phyloP scores from a whole-genome alignment of 768 basidiomycete genomes.

The Asterophora parasitica region DNA sequence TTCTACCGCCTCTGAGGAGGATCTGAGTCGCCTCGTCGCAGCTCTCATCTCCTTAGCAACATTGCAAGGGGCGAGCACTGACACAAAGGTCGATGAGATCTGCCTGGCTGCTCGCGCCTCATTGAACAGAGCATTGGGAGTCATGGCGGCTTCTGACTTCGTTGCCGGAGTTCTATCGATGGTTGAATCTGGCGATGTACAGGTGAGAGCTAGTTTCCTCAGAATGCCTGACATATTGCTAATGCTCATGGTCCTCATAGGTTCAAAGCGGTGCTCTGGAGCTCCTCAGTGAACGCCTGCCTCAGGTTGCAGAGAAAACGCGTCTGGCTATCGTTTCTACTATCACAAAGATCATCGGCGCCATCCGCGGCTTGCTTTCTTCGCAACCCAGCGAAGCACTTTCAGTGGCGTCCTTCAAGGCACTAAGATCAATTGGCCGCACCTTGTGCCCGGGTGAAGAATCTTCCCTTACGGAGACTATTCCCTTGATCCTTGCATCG shows the following conservation, averaged over 20 bases:
- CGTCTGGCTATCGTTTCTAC: slow-evolving; percentile 47
- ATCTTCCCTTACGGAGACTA: slow-evolving; percentile 45
- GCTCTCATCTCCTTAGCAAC: slow-evolving; percentile 45
- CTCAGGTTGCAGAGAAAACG: slow-evolving; percentile 48
- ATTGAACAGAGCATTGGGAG: slow-evolving; percentile 49
- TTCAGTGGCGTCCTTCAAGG: slow-evolving; percentile 47
- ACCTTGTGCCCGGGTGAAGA: slow-evolving; percentile 69
- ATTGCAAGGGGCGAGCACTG: slow-evolving; percentile 25
- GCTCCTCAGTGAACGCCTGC: slow-evolving; percentile 62
- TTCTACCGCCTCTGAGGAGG: slow-evolving; percentile 20
- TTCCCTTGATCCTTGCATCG: slow-evolving; percentile 54
- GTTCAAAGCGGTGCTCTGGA: slow-evolving; percentile 65
- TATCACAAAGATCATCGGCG: slow-evolving; percentile 49
- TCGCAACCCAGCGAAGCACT: slow-evolving; percentile 35
- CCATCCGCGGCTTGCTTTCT: slow-evolving; percentile 46
- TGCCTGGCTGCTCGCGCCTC: slow-evolving; percentile 42
- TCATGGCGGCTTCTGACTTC: slow-evolving; percentile 72
- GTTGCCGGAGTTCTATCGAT: slow-evolving; percentile 51
- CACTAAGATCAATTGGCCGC: slow-evolving; percentile 53
- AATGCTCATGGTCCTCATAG: slow-evolving; percentile 29
- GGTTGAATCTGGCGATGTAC: slow-evolving; percentile 45
- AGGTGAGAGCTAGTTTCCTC: slow-evolving; percentile 47
- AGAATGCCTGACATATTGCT: background rate
- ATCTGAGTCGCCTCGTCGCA: slow-evolving; percentile 40
- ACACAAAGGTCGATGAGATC: slow-evolving; percentile 40